Conservation (phyloP, 1,139 yeast species). For the Saccharomyces hybrid region DNA sequence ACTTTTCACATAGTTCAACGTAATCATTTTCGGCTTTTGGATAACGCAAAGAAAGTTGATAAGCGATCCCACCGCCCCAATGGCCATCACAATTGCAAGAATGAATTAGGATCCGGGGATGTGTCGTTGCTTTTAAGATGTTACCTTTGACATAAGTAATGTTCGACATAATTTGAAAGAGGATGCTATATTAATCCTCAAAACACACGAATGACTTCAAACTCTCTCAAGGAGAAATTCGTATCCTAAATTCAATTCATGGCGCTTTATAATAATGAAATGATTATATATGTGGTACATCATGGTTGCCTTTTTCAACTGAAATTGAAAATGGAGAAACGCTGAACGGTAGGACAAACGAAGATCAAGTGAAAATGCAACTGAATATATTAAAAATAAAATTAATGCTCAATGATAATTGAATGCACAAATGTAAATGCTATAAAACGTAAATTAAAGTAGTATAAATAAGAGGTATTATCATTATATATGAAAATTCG, state of each 20-base stretch:
- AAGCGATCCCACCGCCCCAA: slow-evolving; percentile 77
- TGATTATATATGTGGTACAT: background rate
- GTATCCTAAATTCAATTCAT: background rate
- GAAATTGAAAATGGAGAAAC: background rate
- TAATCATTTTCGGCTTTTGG: slow-evolving; percentile 25
- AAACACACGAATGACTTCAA: background rate
- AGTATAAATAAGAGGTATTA: background rate
- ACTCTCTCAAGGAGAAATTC: background rate
- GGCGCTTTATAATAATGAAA: background rate
- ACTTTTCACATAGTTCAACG: slow-evolving; percentile 18
- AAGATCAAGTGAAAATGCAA: background rate
- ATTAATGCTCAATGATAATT: background rate
- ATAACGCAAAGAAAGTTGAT: slow-evolving; percentile 20
- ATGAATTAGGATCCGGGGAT: slow-evolving; percentile 36
- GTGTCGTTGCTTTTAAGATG: slow-evolving; percentile 8
- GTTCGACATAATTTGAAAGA: slow-evolving; percentile 7
- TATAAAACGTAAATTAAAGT: background rate
- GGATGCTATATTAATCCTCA: background rate
- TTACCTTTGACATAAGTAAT: slow-evolving; percentile 21
- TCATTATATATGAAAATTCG: background rate
- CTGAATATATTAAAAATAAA: background rate
- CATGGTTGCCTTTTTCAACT: background rate
- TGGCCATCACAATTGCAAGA: slow-evolving; percentile 73
- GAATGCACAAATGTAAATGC: background rate
- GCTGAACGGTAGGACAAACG: background rate